phyloP scores from a whole-genome alignment of 139 green algal genomes.

The Coelastrella sp. region DNA sequence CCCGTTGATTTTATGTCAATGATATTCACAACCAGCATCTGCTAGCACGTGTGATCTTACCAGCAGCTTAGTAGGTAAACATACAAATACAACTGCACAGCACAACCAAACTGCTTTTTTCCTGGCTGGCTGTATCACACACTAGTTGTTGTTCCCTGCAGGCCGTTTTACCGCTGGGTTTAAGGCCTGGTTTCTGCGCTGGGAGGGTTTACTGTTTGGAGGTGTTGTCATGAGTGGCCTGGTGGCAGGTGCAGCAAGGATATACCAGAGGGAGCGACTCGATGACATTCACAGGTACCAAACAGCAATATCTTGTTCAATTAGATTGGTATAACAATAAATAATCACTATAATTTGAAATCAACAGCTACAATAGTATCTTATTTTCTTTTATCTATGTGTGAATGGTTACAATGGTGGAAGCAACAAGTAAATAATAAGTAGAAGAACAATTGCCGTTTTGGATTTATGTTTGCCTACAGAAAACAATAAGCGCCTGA shows the following conservation, averaged over 20 bases:
- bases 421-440: neutral
- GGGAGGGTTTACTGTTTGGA: constrained; percentile 23
- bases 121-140: neutral
- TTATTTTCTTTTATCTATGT: no score
- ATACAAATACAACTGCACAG: neutral
- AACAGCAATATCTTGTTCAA: neutral
- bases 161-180: neutral
- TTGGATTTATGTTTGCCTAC: no score
- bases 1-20: no score
- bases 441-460: no score
- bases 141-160: neutral
- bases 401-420: neutral
- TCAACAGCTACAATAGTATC: no score
- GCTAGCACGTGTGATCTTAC: neutral
- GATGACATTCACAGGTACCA: constrained; percentile 16
- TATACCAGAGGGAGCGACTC: neutral
- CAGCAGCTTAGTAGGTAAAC: neutral
- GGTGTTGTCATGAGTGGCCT: neutral
- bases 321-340: no score
- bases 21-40: no score
- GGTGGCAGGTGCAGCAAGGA: neutral
- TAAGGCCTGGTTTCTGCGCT: constrained; percentile 13
- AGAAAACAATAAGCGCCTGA: no score
- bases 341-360: no score
- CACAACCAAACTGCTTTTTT: neutral